These are phyloP conservation scores for Serendipita sp. DNA, from an alignment of 768 basidiomycete species.

Conservation along the genomic window DNA sequence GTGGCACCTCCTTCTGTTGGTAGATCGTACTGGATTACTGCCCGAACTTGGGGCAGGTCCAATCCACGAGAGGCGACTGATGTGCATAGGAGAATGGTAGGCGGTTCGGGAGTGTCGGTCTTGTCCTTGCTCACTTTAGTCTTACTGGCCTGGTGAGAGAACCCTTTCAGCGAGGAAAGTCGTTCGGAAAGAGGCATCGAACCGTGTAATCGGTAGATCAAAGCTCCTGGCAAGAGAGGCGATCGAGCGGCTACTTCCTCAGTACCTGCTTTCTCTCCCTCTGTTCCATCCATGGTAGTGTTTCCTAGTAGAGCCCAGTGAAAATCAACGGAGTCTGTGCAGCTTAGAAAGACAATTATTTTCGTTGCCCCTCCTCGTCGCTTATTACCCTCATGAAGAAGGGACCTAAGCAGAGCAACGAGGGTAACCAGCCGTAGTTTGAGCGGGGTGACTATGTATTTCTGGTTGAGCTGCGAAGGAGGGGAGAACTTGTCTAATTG, in stretches of 20 bases:
- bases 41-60: slow-evolving; percentile 84
- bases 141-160: slow-evolving; percentile 35
- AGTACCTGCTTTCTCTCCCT: slow-evolving; percentile 17
- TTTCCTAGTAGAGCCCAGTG: slow-evolving; percentile 77
- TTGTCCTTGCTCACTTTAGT: slow-evolving; percentile 16
- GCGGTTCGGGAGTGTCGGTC: slow-evolving; percentile 21
- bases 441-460: slow-evolving; percentile 76
- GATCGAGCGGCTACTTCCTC: slow-evolving; percentile 42
- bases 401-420: slow-evolving; percentile 65
- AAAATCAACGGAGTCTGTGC: slow-evolving; percentile 96
- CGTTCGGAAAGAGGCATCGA: slow-evolving; percentile 73
- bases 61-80: slow-evolving; percentile 98
- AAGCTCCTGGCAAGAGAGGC: slow-evolving; percentile 63
- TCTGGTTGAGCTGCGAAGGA: slow-evolving; percentile 84
- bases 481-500: slow-evolving; percentile 61
- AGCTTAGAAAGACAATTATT: slow-evolving; percentile 90
- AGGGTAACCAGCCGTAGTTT: slow-evolving; percentile 90
- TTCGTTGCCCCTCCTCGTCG: slow-evolving; percentile 32
- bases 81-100: slow-evolving; percentile 81
- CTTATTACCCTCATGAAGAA: slow-evolving; percentile 38
- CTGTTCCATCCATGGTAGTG: slow-evolving; percentile 41
- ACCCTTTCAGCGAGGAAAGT: slow-evolving; percentile 66
- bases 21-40: slow-evolving; percentile 91
- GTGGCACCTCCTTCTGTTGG: slow-evolving; percentile 94
- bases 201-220: slow-evolving; percentile 83